Evolutionary conservation across 2,329 filamentous ascomycete genomes (phyloP).

Genomic region (Chrysoporthe deuterocubensis): DNA sequence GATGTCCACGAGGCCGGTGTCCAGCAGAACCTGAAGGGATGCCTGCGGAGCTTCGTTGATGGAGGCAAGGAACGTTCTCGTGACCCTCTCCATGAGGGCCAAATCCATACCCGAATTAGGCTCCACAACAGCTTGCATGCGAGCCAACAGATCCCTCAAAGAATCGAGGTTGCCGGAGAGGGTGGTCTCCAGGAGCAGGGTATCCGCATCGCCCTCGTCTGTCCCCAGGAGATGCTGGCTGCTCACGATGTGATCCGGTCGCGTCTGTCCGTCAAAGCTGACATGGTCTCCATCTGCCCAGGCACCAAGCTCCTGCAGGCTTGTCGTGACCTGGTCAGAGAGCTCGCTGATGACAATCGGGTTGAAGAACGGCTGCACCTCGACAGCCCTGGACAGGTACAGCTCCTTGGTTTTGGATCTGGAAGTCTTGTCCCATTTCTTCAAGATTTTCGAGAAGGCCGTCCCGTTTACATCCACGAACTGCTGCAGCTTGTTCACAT

Average conservation of each 20-base stretch:
- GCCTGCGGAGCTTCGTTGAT: slow-evolving; percentile 83
- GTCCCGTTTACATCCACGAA: slow-evolving; percentile 98
- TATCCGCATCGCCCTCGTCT: slow-evolving; percentile 88
- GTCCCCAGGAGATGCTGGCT: slow-evolving; percentile 70
- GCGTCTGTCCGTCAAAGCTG: slow-evolving; percentile 65
- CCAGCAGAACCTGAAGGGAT: slow-evolving; percentile 75
- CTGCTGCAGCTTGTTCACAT: slow-evolving; percentile 96
- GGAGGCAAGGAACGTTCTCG: slow-evolving; percentile 85
- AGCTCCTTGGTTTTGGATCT: slow-evolving; percentile 99
- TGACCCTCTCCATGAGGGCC: slow-evolving; percentile 74
- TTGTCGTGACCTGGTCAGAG: slow-evolving; percentile 96
- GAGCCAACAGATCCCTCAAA: slow-evolving; percentile 78
- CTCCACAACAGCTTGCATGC: slow-evolving; percentile 60
- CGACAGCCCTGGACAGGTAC: slow-evolving; percentile 92
- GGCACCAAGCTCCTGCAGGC: slow-evolving; percentile 88
- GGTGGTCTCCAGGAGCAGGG: slow-evolving; percentile 84
- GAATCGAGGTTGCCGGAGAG: slow-evolving; percentile 78
- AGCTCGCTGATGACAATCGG: slow-evolving; percentile 94
- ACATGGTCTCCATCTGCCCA: slow-evolving; percentile 98
- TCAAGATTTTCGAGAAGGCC: slow-evolving; percentile 96
- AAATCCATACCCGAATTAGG: slow-evolving; percentile 50
- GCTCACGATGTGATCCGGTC: slow-evolving; percentile 65
- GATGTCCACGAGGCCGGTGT: slow-evolving; percentile 84
- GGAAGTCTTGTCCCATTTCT: slow-evolving; percentile 99
- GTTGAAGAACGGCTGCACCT: slow-evolving; percentile 98